These are phyloP conservation scores for Biscutella laevigata DNA, from an alignment of 441 rosid species.

Conservation along the genomic window DNA sequence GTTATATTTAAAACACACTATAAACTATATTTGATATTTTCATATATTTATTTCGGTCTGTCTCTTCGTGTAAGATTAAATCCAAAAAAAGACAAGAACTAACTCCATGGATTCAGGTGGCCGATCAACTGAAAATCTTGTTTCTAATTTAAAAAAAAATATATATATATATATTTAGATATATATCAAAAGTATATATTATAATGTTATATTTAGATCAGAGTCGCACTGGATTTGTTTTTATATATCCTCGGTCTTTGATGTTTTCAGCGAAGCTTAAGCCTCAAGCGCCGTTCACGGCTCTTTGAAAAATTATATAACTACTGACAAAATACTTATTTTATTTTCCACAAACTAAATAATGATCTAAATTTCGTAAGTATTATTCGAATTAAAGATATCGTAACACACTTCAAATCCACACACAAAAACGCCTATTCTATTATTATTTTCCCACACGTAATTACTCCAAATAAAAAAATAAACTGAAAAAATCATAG, in stretches of 20 bases:
- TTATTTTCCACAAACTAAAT: conserved; percentile 14
- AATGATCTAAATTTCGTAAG: neutral
- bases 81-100: conserved; percentile 21
- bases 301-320: conserved; percentile 15
- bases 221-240: conserved; percentile 14
- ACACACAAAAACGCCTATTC: neutral
- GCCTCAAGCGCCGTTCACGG: conserved; percentile 33
- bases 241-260: conserved; percentile 29
- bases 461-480: neutral
- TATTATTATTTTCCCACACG: neutral
- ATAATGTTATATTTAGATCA: conserved; percentile 4
- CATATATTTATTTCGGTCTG: conserved; percentile 20
- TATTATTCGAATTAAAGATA: neutral
- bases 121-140: conserved; percentile 22
- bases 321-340: conserved; percentile 9
- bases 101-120: conserved; percentile 26
- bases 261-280: conserved; percentile 28
- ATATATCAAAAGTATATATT: no score
- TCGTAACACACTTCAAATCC: neutral
- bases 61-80: neutral
- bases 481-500: neutral
- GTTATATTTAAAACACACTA: no score
- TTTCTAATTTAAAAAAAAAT: no score
- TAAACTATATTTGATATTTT: no score
- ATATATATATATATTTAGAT: no score